Percentiles rank a stretch among this genome's conserved stretches.
phyloP scores from a whole-genome alignment of 495 filamentous ascomycete genomes.

The Thermochaetoides thermophila region DNA sequence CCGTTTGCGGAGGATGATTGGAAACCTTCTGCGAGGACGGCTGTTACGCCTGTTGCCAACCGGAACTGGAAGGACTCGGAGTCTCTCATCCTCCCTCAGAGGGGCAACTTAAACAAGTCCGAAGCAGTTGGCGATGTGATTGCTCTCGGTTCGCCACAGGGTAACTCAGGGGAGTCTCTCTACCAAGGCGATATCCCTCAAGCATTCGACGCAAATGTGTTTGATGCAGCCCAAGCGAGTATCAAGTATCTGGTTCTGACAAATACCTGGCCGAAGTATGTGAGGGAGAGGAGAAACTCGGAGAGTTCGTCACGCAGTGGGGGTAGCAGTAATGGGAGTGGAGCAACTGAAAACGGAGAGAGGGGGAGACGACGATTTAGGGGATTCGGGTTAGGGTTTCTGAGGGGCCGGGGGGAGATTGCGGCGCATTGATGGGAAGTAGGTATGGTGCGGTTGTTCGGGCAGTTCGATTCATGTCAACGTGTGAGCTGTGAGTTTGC shows the following conservation, averaged over 20 bases:
- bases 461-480: too few species aligned
- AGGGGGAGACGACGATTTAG: neutral
- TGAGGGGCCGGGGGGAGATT: too few species aligned
- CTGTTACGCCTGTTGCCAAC: neutral
- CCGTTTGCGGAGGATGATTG: slow-evolving; percentile 12
- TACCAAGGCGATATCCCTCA: slow-evolving; percentile 29
- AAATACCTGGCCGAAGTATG: slow-evolving; percentile 57
- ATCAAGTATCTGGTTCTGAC: slow-evolving; percentile 56
- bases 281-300: slow-evolving; percentile 20
- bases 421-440: too few species aligned
- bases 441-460: too few species aligned
- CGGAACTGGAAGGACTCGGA: neutral
- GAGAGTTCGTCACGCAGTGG: slow-evolving; percentile 3
- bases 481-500: too few species aligned
- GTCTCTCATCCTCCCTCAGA: neutral
- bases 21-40: neutral
- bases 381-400: too few species aligned
- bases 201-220: slow-evolving; percentile 37
- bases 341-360: neutral
- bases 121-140: too few species aligned
- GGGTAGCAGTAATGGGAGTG: neutral
- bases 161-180: too few species aligned
- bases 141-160: too few species aligned
- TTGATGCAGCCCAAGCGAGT: slow-evolving; percentile 43
- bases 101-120: too few species aligned